These are phyloP conservation scores for Tillandsia fasciculata DNA, from an alignment of 176 grass and related monocot species.

Conservation along the genomic window DNA sequence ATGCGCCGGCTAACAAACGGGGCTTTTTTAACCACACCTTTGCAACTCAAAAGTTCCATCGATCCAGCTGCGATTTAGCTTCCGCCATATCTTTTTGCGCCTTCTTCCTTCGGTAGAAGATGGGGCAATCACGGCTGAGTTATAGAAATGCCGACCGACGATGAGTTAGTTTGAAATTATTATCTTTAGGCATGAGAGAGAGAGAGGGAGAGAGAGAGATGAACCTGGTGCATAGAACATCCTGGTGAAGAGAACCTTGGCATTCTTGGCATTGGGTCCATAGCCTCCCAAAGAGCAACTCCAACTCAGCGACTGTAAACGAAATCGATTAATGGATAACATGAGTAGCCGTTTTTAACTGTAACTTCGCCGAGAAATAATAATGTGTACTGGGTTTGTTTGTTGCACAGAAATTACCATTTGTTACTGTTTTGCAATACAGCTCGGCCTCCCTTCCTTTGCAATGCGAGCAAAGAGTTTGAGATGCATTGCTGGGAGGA, in stretches of 20 bases:
- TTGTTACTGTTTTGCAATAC: constrained; percentile 88
- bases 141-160: background rate
- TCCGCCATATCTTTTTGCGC: constrained; percentile 97
- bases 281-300: constrained; percentile 81
- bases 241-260: constrained; percentile 97
- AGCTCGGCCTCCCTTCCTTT: constrained; percentile 97
- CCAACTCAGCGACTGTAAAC: constrained; percentile 63
- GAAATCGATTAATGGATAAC: background rate
- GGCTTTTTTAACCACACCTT: too few species aligned
- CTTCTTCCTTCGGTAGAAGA: constrained; percentile 91
- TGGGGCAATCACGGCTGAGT: constrained; percentile 87
- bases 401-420: constrained; percentile 34
- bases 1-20: too few species aligned
- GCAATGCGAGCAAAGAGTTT: constrained; percentile 88
- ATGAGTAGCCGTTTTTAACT: too few species aligned
- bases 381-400: too few species aligned
- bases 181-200: background rate
- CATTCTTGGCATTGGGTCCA: constrained; percentile 99
- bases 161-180: background rate
- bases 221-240: constrained; percentile 95
- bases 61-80: constrained; percentile 83
- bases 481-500: constrained; percentile 47
- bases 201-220: background rate
- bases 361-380: too few species aligned
- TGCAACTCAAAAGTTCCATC: constrained; percentile 69